phyloP scores from a whole-genome alignment of 148 eudicot genomes.

The Pouteria glomerata region DNA sequence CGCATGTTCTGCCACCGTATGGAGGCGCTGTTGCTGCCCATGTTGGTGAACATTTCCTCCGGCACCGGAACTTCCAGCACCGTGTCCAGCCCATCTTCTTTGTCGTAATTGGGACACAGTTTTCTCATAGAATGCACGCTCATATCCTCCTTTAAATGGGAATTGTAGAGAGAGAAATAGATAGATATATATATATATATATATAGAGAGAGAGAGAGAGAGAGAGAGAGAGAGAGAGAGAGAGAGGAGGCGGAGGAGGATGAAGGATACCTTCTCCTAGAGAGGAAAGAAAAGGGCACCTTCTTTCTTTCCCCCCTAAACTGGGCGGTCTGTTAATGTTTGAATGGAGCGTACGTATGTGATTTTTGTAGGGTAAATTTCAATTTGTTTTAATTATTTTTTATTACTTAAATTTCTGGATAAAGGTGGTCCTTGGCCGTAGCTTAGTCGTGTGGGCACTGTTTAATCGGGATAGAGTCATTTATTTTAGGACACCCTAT shows the following conservation, averaged over 20 bases:
- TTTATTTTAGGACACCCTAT: conserved; percentile 4
- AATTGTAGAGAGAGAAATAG: neutral
- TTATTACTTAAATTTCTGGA: neutral
- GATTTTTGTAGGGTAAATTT: neutral
- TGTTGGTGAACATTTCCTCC: conserved; percentile 44
- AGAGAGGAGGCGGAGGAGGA: neutral
- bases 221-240: neutral
- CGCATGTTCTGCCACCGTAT: conserved; percentile 53
- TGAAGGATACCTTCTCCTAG: neutral
- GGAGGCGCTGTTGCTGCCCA: conserved; percentile 36
- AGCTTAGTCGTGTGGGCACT: conserved; percentile 34
- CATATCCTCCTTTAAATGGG: neutral
- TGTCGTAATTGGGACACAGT: conserved; percentile 43
- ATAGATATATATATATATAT: too few relatives aligned
- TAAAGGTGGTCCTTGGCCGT: conserved; percentile 38
- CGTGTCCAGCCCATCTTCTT: conserved; percentile 45
- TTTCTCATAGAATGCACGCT: conserved; percentile 27
- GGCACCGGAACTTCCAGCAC: conserved; percentile 59
- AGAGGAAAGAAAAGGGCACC: neutral
- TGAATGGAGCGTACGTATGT: neutral
- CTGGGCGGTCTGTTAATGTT: neutral
- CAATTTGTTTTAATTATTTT: neutral
- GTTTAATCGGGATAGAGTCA: conserved; percentile 11
- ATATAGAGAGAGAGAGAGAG: neutral
- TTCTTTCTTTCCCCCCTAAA: conserved; percentile 9